Conservation (phyloP, 2,329 filamentous ascomycete species). For the Epichloe typhina region DNA sequence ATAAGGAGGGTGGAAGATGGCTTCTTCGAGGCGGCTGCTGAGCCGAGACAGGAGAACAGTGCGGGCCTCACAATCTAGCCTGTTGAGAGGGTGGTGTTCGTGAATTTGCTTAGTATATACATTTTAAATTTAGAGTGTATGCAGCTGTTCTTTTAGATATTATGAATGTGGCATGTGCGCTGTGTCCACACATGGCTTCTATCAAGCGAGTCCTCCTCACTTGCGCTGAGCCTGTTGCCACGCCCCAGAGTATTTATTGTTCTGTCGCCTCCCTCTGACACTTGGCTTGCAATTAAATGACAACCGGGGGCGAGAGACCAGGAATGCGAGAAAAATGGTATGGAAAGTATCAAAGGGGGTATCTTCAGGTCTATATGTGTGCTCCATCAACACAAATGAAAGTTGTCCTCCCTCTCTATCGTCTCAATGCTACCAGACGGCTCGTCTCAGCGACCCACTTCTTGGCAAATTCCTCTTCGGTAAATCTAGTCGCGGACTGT, state of each 20-base stretch:
- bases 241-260: no score
- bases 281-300: neutral
- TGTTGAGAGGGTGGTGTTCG: neutral
- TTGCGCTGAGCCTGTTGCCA: no score
- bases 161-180: no score
- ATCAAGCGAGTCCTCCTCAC: no score
- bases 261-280: no score
- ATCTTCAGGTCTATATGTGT: slow-evolving; percentile 21
- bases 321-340: neutral
- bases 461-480: slow-evolving; percentile 69
- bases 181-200: no score
- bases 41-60: slow-evolving; percentile 61
- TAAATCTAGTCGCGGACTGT: slow-evolving; percentile 69
- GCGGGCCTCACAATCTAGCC: slow-evolving; percentile 41
- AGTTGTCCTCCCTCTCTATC: slow-evolving; percentile 10
- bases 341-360: slow-evolving; percentile 12
- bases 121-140: no score
- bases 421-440: slow-evolving; percentile 44
- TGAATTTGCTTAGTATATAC: no score
- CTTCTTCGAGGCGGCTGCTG: slow-evolving; percentile 63
- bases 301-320: neutral
- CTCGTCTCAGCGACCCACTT: slow-evolving; percentile 69
- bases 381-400: slow-evolving; percentile 3
- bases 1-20: slow-evolving; percentile 49
- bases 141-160: no score